phyloP scores from a whole-genome alignment of 2,329 filamentous ascomycete genomes.

The Aureobasidium uvarum region DNA sequence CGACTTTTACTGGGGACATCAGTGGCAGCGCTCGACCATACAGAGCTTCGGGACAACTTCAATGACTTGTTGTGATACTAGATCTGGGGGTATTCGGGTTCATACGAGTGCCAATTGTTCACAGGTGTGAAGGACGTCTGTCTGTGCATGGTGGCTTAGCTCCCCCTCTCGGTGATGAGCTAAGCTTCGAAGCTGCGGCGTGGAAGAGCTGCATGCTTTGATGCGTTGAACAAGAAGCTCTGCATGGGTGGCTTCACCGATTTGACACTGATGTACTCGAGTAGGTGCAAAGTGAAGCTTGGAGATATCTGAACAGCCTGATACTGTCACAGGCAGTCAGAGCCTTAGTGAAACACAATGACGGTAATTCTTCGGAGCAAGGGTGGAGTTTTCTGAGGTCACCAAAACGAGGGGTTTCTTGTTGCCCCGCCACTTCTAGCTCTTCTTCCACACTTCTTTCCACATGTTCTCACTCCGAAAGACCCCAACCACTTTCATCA shows the following conservation, averaged over 20 bases:
- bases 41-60: not conserved
- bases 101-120: not conserved
- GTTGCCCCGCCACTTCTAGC: slow-evolving; percentile 18
- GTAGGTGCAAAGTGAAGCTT: not conserved
- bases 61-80: not conserved
- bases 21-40: not conserved
- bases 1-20: no score
- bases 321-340: not conserved
- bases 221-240: not conserved
- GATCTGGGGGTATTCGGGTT: not conserved
- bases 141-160: slow-evolving; percentile 20
- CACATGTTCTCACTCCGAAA: slow-evolving; percentile 25
- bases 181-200: slow-evolving; percentile 10
- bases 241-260: not conserved
- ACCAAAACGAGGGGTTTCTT: not conserved
- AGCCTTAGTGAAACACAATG: no score
- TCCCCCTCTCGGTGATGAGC: slow-evolving; percentile 15
- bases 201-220: not conserved
- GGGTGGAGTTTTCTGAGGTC: slow-evolving; percentile 9
- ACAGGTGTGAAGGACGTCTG: not conserved
- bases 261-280: no score
- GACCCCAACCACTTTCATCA: slow-evolving; percentile 31
- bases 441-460: slow-evolving; percentile 4
- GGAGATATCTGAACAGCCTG: not conserved
- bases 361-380: not conserved